phyloP scores from a whole-genome alignment of 352 stramenopile genomes.

The Pythium aphanidermatum region DNA sequence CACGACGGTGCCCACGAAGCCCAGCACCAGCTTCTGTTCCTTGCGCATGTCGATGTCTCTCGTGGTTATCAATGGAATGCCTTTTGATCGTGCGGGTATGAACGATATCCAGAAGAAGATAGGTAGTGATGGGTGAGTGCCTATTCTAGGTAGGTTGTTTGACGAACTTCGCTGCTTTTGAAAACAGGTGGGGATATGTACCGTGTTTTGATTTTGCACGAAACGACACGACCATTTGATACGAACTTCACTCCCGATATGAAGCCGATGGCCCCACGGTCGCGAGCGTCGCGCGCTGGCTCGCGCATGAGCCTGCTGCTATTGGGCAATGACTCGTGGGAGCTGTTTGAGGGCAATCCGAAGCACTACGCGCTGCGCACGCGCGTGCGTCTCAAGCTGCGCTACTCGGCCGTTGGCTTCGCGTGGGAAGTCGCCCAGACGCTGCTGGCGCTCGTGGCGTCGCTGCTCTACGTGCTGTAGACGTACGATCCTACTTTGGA shows the following conservation, averaged over 20 bases:
- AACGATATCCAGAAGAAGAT: no score
- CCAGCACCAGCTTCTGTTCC: slow-evolving; percentile 27
- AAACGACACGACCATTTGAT: no score
- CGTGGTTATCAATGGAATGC: background rate
- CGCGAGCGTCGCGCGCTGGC: slow-evolving; percentile 1
- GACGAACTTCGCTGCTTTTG: no score
- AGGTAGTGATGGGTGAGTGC: no score
- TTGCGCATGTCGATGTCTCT: slow-evolving; percentile 18
- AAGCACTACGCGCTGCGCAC: slow-evolving; percentile 43
- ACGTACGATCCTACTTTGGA: slow-evolving; percentile 31
- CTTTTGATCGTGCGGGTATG: no score
- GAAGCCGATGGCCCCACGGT: no score
- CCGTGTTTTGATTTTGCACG: no score
- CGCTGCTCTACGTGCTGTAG: slow-evolving; percentile 40
- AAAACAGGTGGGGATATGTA: no score
- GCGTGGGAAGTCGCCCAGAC: slow-evolving; percentile 61
- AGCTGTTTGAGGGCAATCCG: slow-evolving; percentile 44
- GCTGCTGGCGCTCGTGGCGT: slow-evolving; percentile 43
- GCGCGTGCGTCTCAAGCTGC: slow-evolving; percentile 53
- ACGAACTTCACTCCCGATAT: no score
- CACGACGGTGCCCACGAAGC: slow-evolving; percentile 23
- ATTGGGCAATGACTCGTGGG: slow-evolving; percentile 24
- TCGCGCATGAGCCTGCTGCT: slow-evolving; percentile 15
- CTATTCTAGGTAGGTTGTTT: no score
- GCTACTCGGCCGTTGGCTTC: slow-evolving; percentile 39